phyloP scores from a whole-genome alignment of 345 rosid species.

The Cardamine occulta region DNA sequence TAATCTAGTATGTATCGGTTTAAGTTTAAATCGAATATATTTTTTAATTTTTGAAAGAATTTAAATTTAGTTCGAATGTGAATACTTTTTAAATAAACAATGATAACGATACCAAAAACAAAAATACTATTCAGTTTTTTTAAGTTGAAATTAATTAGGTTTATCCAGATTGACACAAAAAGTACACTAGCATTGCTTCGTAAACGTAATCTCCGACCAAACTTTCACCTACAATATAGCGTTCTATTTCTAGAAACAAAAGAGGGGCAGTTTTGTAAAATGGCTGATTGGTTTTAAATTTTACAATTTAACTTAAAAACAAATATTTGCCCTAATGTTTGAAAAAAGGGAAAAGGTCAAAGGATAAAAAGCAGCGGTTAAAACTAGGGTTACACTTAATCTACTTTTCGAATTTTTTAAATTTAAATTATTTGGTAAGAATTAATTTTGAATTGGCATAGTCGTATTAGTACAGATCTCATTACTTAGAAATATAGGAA shows the following conservation, averaged over 20 bases:
- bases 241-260: slow-evolving; percentile 19
- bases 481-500: slow-evolving; percentile 14
- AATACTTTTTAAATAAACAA: neutral
- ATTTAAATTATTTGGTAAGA: neutral
- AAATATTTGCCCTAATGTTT: slow-evolving; percentile 15
- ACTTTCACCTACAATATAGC: slow-evolving; percentile 23
- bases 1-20: neutral
- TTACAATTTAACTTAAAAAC: neutral
- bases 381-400: slow-evolving; percentile 27
- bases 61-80: neutral
- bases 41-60: neutral
- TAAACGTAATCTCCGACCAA: slow-evolving; percentile 26
- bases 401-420: neutral
- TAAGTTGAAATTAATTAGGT: neutral
- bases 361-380: slow-evolving; percentile 28
- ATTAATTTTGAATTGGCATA: neutral
- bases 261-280: neutral
- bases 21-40: neutral
- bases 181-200: neutral
- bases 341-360: slow-evolving; percentile 20
- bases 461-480: neutral
- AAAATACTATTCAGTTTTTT: too few species aligned
- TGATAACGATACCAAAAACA: neutral
- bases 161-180: neutral
- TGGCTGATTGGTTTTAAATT: neutral